A percentile compares a stretch with the other conserved stretches of the same genome.
phyloP scores from a whole-genome alignment of 176 grass and related monocot species.

The Panicum miliaceum region DNA sequence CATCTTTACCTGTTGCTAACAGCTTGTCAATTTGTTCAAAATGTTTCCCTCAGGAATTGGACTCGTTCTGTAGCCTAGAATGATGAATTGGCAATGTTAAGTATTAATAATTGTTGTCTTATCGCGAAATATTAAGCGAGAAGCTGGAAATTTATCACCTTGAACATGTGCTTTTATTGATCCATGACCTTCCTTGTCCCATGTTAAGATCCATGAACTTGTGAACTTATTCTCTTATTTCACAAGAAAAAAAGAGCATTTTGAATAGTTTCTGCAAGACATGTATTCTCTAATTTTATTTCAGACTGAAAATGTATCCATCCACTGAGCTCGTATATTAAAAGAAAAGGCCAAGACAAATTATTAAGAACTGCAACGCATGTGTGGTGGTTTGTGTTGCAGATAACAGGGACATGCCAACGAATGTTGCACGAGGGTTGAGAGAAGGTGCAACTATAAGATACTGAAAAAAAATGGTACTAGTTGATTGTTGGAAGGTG shows the following conservation, averaged over 20 bases:
- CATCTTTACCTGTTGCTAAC: constrained; percentile 1
- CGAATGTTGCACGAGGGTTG: constrained; percentile 21
- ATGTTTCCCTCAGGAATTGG: not conserved
- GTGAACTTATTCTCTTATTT: not conserved
- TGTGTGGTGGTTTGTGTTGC: constrained; percentile 1
- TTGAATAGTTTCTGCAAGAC: no score
- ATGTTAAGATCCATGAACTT: not conserved
- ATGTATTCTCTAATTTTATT: not conserved
- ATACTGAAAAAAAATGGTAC: not conserved
- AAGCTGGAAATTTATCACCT: not conserved
- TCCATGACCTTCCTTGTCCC: not conserved
- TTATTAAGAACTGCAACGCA: not conserved
- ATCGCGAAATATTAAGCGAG: not conserved
- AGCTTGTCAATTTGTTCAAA: not conserved
- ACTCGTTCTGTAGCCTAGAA: constrained; percentile 9
- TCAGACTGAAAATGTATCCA: not conserved
- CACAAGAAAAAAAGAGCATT: not conserved
- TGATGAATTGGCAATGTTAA: not conserved
- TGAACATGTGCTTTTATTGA: not conserved
- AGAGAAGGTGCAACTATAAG: constrained; percentile 18
- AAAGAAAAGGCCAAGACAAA: not conserved
- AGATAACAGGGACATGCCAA: constrained; percentile 29
- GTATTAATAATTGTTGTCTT: not conserved
- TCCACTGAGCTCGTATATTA: not conserved
- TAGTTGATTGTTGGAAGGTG: constrained; percentile 12